These are phyloP conservation scores for Silene conica DNA, from an alignment of 148 eudicot genomes.

Conservation along the genomic window DNA sequence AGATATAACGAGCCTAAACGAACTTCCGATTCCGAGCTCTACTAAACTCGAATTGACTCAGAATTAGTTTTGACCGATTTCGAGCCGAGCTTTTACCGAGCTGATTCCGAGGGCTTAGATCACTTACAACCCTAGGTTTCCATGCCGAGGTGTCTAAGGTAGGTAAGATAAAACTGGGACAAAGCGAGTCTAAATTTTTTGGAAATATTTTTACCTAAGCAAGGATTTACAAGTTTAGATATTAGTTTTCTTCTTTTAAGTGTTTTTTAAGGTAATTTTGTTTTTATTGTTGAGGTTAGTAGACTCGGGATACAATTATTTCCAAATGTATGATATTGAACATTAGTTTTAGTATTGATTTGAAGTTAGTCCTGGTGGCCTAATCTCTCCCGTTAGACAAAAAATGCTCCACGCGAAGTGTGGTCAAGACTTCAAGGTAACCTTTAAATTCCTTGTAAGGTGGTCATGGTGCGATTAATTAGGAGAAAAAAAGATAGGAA, in stretches of 20 bases:
- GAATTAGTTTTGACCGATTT: too few relatives aligned
- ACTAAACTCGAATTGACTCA: too few relatives aligned
- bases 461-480: background rate
- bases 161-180: background rate
- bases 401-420: background rate
- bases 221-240: background rate
- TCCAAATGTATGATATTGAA: background rate
- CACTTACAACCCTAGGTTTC: too few relatives aligned
- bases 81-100: too few relatives aligned
- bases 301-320: background rate
- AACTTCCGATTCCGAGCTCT: too few relatives aligned
- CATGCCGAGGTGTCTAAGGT: background rate
- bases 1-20: too few relatives aligned
- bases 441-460: background rate
- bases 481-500: background rate
- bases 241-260: background rate
- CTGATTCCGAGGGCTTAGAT: too few relatives aligned
- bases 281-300: background rate
- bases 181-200: background rate
- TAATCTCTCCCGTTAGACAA: background rate
- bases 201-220: background rate
- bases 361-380: background rate
- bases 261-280: background rate
- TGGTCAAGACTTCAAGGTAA: background rate
- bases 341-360: background rate